Conservation (phyloP, 805 yeast species). For the Candida suzukii region DNA sequence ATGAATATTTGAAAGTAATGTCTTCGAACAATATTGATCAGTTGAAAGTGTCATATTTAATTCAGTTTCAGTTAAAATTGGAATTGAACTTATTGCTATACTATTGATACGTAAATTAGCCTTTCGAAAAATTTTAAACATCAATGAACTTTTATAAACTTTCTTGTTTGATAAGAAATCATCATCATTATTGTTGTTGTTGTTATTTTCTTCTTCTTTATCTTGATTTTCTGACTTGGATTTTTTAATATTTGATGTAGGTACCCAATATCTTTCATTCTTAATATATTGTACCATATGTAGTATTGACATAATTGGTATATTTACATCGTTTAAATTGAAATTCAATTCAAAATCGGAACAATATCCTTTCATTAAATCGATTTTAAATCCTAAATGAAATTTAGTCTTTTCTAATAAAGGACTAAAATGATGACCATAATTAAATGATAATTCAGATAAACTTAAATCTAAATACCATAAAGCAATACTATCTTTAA, state of each 20-base stretch:
- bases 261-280: neutral
- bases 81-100: slow-evolving; percentile 18
- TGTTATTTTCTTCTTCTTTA: no score
- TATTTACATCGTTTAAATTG: slow-evolving; percentile 5
- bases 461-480: slow-evolving; percentile 5
- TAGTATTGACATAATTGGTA: slow-evolving; percentile 13
- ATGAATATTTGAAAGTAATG: slow-evolving; percentile 8
- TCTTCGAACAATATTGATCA: neutral
- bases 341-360: slow-evolving; percentile 6
- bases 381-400: slow-evolving; percentile 9
- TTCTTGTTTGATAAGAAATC: no score
- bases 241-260: no score
- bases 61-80: slow-evolving; percentile 11
- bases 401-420: neutral
- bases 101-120: slow-evolving; percentile 15
- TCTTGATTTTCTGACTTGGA: neutral
- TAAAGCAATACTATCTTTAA: neutral
- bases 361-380: slow-evolving; percentile 12
- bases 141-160: neutral
- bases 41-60: slow-evolving; percentile 4
- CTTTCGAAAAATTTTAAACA: slow-evolving; percentile 13
- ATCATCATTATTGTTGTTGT: no score
- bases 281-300: neutral
- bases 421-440: neutral
- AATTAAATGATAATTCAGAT: slow-evolving; percentile 1